These are phyloP conservation scores for Xylaria sp. DNA, from an alignment of 2,329 filamentous ascomycete species.

Conservation along the genomic window DNA sequence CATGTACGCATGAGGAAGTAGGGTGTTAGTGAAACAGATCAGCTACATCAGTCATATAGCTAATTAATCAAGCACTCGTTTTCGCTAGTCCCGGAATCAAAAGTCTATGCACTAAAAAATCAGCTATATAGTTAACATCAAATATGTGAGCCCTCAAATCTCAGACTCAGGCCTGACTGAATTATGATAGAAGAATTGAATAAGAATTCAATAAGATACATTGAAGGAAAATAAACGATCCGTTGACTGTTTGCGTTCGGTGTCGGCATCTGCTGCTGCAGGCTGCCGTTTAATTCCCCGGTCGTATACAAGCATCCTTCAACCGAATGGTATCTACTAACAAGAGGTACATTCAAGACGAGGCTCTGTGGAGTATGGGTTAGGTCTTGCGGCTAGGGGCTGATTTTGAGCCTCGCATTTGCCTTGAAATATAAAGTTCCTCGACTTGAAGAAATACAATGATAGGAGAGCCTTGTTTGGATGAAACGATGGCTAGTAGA, in stretches of 20 bases:
- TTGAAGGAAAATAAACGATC: neutral
- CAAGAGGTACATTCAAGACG: neutral
- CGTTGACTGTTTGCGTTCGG: no score
- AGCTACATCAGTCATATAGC: neutral
- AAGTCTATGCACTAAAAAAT: neutral
- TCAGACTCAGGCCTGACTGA: neutral
- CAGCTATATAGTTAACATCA: neutral
- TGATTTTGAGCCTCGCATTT: neutral
- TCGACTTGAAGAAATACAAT: neutral
- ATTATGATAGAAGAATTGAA: neutral
- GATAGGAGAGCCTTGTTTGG: neutral
- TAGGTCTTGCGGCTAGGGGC: neutral
- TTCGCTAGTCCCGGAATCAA: neutral
- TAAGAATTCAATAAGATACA: neutral
- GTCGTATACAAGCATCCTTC: slow-evolving; percentile 4
- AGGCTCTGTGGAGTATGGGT: neutral
- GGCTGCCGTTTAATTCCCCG: slow-evolving; percentile 5
- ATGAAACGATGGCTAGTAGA: neutral
- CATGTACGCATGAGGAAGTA: slow-evolving; percentile 1
- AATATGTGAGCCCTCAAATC: neutral
- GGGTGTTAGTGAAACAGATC: neutral
- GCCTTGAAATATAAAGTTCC: neutral
- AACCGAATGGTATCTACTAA: neutral
- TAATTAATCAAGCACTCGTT: neutral
- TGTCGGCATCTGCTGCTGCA: neutral